Percentiles rank a stretch among this genome's conserved stretches.
These are phyloP conservation scores for Serpula lacrymans DNA, from an alignment of 768 basidiomycete genomes.

Conservation along the genomic window DNA sequence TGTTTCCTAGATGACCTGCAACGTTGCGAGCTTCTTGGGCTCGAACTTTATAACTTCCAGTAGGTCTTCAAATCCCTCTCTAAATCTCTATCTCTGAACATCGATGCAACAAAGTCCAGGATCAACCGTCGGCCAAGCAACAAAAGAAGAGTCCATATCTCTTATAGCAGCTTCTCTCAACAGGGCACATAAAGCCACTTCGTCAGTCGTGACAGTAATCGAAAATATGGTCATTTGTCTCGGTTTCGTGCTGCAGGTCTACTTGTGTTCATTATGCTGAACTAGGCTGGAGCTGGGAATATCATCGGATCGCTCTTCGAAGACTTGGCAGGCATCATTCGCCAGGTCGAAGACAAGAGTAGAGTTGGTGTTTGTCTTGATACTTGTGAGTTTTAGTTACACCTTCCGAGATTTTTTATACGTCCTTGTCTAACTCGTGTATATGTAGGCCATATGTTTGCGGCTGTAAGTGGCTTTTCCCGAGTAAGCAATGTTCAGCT, in stretches of 20 bases:
- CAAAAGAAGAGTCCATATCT: conserved; percentile 56
- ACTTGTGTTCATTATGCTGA: neutral
- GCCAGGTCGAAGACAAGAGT: conserved; percentile 64
- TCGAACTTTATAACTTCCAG: conserved; percentile 84
- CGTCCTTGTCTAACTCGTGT: neutral
- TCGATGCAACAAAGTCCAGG: conserved; percentile 55
- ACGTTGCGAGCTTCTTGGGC: conserved; percentile 73
- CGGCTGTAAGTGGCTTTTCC: conserved; percentile 49
- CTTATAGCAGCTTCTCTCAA: conserved; percentile 74
- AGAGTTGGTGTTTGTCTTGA: conserved; percentile 83
- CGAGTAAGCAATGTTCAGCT: neutral
- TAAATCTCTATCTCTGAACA: neutral
- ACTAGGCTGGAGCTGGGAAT: conserved; percentile 75
- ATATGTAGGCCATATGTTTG: conserved; percentile 66
- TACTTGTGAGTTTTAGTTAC: conserved; percentile 52
- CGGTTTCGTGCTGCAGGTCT: neutral
- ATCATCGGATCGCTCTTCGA: conserved; percentile 70
- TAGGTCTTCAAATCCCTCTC: conserved; percentile 32
- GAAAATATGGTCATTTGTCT: conserved; percentile 75
- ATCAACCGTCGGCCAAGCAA: conserved; percentile 71
- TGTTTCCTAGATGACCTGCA: conserved; percentile 84
- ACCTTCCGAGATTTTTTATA: neutral
- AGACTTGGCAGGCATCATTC: conserved; percentile 68
- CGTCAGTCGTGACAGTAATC: conserved; percentile 58
- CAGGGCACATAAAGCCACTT: conserved; percentile 61